Conservation (phyloP, 139 green algal species). For the Tetraselmis chui region DNA sequence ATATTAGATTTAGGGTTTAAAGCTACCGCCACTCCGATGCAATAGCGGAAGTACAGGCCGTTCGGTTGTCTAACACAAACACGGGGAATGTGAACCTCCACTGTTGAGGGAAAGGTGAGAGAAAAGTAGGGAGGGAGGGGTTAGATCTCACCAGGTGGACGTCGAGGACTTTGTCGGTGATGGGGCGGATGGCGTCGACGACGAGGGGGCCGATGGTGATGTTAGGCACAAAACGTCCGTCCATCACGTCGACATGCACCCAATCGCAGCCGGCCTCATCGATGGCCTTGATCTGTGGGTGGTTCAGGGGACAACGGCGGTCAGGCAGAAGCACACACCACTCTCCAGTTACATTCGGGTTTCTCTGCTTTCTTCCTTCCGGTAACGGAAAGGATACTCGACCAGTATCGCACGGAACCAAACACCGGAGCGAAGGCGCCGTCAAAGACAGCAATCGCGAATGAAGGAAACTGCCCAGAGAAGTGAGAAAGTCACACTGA, state of each 20-base stretch:
- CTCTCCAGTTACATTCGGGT: no score
- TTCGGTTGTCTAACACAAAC: neutral
- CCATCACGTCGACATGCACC: constrained; percentile 96
- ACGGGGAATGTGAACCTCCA: neutral
- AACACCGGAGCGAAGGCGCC: no score
- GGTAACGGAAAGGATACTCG: no score
- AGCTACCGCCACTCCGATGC: neutral
- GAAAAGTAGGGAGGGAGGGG: neutral
- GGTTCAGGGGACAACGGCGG: neutral
- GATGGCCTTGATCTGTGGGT: constrained; percentile 75
- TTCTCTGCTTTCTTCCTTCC: no score
- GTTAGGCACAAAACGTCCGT: constrained; percentile 97
- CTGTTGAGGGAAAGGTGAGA: no score
- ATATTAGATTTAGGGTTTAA: no score
- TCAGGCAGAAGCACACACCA: no score
- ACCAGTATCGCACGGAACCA: no score
- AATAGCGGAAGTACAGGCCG: neutral
- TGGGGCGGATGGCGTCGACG: constrained; percentile 88
- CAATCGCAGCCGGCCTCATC: constrained; percentile 91
- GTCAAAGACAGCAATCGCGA: no score
- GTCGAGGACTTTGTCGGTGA: constrained; percentile 94
- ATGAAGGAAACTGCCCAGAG: no score
- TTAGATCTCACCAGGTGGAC: constrained; percentile 71
- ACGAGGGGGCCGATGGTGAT: constrained; percentile 98
- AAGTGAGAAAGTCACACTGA: no score